phyloP scores from a whole-genome alignment of 2,329 filamentous ascomycete species.

The Diplodia sapinea region DNA sequence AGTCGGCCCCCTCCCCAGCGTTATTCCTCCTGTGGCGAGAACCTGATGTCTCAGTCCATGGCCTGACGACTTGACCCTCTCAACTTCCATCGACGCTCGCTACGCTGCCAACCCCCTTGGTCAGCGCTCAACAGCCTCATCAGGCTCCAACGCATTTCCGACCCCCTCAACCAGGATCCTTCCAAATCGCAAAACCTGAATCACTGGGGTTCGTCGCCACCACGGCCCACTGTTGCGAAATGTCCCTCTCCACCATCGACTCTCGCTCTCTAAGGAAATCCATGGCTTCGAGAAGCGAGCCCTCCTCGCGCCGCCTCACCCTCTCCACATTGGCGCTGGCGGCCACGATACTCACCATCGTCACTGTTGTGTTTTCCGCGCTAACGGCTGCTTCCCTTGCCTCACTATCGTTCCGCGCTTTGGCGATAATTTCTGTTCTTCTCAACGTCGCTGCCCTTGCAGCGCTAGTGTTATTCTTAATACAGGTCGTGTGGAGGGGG shows the following conservation, averaged over 20 bases:
- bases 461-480: constrained; percentile 31
- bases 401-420: constrained; percentile 37
- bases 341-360: constrained; percentile 45
- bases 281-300: constrained; percentile 13
- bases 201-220: constrained; percentile 5
- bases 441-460: constrained; percentile 41
- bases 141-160: constrained; percentile 18
- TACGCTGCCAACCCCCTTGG: constrained; percentile 1
- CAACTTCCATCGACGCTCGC: not conserved
- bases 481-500: constrained; percentile 37
- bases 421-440: constrained; percentile 42
- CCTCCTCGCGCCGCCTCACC: constrained; percentile 32
- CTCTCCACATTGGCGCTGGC: constrained; percentile 35
- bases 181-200: constrained; percentile 9
- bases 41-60: constrained; percentile 23
- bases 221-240: not conserved
- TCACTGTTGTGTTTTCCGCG: constrained; percentile 45
- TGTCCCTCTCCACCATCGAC: constrained; percentile 29
- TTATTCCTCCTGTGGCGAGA: constrained; percentile 8
- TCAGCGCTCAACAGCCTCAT: constrained; percentile 11
- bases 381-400: constrained; percentile 43
- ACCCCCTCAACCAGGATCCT: constrained; percentile 12
- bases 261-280: constrained; percentile 24
- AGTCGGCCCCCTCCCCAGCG: constrained; percentile 1
- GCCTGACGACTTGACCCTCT: constrained; percentile 21